Evolutionary conservation across 352 stramenopile species (phyloP).

Genomic region (Pythium rishiriense): DNA sequence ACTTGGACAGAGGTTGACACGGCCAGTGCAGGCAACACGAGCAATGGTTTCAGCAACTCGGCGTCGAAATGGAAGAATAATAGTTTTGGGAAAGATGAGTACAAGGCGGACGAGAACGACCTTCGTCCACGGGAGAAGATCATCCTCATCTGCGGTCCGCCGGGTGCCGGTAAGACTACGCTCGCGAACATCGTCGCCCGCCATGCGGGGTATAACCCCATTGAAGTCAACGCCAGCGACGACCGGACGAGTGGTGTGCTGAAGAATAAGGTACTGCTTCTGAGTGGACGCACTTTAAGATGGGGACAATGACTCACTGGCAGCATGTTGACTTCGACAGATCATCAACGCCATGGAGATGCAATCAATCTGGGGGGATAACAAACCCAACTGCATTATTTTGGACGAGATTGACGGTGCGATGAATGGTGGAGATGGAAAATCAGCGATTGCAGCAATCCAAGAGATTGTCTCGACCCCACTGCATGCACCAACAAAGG

Average conservation of each 20-base stretch:
- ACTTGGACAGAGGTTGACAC: conserved; percentile 20
- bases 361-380: conserved; percentile 85
- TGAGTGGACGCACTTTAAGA: too few species aligned
- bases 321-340: conserved; percentile 22
- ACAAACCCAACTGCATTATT: conserved; percentile 97
- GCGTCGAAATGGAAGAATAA: conserved; percentile 18
- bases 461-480: conserved; percentile 91
- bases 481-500: conserved; percentile 47
- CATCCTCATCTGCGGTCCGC: conserved; percentile 95
- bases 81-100: conserved; percentile 7
- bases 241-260: conserved; percentile 93
- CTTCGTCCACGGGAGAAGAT: conserved; percentile 77
- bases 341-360: conserved; percentile 92
- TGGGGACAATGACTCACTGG: not conserved
- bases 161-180: conserved; percentile 96
- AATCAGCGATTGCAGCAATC: conserved; percentile 88
- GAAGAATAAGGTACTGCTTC: conserved; percentile 86
- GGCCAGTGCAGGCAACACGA: conserved; percentile 15
- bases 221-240: conserved; percentile 98
- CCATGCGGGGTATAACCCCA: conserved; percentile 95
- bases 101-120: conserved; percentile 34
- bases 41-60: conserved; percentile 4
- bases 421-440: conserved; percentile 85
- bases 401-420: conserved; percentile 98
- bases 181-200: conserved; percentile 95